These are phyloP conservation scores for Blechomonas ayalai DNA, from an alignment of 208 protist genomes.

Conservation along the genomic window DNA sequence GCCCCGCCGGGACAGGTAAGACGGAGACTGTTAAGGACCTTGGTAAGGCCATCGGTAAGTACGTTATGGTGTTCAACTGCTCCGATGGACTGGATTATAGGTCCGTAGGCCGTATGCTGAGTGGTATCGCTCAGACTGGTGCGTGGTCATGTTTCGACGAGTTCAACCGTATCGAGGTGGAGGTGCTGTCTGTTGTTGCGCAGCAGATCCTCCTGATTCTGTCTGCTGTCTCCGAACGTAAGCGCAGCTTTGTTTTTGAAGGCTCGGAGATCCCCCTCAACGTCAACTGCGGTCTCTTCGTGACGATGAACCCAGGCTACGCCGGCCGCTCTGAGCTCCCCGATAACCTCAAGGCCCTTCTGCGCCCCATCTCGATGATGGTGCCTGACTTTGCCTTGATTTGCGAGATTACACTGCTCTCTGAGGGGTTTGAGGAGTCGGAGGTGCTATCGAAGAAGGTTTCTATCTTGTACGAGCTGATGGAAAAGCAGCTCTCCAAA, in stretches of 20 bases:
- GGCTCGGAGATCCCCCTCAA: slow-evolving; percentile 94
- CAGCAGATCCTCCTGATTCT: slow-evolving; percentile 96
- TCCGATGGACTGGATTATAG: slow-evolving; percentile 97
- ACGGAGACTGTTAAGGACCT: slow-evolving; percentile 99
- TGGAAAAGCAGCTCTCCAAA: slow-evolving; percentile 97
- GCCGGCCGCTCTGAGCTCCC: slow-evolving; percentile 97
- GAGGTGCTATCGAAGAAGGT: slow-evolving; percentile 94
- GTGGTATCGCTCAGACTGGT: slow-evolving; percentile 96
- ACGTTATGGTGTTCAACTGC: slow-evolving; percentile 98
- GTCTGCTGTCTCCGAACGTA: slow-evolving; percentile 71
- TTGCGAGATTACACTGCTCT: slow-evolving; percentile 97
- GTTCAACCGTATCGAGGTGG: slow-evolving; percentile 98
- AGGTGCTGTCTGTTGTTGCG: slow-evolving; percentile 98
- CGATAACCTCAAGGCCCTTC: slow-evolving; percentile 97
- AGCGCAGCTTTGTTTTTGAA: slow-evolving; percentile 90
- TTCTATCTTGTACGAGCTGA: slow-evolving; percentile 95
- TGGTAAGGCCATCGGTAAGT: slow-evolving; percentile 95
- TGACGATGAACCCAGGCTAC: slow-evolving; percentile 99
- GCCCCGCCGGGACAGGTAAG: slow-evolving; percentile 98
- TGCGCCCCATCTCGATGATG: slow-evolving; percentile 99
- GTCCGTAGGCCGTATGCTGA: slow-evolving; percentile 94
- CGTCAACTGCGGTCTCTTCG: slow-evolving; percentile 95
- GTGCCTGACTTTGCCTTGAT: slow-evolving; percentile 96
- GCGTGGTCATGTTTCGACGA: slow-evolving; percentile 98
- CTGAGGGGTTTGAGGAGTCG: slow-evolving; percentile 95